Evolutionary conservation across 352 stramenopile species (phyloP), one percentile per base, ranked within the genome.

Genomic region (Halophytophthora batemanensis): DNA sequence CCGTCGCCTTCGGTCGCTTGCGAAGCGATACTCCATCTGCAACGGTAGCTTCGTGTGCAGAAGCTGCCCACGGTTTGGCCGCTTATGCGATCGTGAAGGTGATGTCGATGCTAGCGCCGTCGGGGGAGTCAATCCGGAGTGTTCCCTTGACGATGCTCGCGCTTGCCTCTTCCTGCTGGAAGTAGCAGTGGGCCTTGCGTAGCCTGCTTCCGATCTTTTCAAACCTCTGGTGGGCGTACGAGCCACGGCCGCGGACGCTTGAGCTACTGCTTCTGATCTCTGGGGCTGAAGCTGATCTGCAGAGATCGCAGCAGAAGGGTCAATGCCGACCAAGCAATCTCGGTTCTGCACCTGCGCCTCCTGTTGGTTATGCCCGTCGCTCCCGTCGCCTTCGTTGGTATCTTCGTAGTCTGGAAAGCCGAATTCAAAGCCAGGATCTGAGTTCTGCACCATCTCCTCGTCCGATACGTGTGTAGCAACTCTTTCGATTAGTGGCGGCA

Each of bases 31-130:
- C 41, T 87, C 72, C 21, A 90, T 69, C 56, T 74, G 39, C 34
- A 90, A 53, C 13, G 79, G 79, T 6, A 90, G 56, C 28, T 86
- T 84, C 6, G 76, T 79, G 39, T 73, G 74, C 42, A 85, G 69
- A 19, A 85, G 25, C 6, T 49, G 41, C 31, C 59, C 49, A 55
- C 52, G 59, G 18, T 63, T 69, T 25, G 56, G 50, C 18, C 60
- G 64, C 19, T 73, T 73, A 6, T 49, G 44, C 3, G 52, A 69
- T 34, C 66, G 47, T 25, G 51, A 48, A 10, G 59, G 61, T 13
- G 19, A 62, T 19, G 50, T 62, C 14, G 53, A 50, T 28, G 53
- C 7, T 28, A 50, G 44, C 38, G 44, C 35, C 31, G 46, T 63
- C 8, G 54, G 42, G 17, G 43, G 45, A 0, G 46, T 69, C 41